These are phyloP conservation scores for Ceriops tagal DNA, from an alignment of 345 rosid genomes.

Conservation along the genomic window DNA sequence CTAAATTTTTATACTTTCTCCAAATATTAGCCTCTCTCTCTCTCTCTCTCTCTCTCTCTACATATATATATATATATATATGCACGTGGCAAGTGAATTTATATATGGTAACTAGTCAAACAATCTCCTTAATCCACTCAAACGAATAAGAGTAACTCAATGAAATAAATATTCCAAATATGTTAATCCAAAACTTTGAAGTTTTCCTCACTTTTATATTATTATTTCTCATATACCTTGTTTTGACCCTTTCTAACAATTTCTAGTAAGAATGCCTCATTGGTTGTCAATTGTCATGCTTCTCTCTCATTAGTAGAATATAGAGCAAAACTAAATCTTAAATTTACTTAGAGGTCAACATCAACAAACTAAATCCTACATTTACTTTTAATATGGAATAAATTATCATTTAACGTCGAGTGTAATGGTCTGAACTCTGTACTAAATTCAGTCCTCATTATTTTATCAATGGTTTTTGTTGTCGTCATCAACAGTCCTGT, in stretches of 20 bases:
- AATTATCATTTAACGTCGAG: constrained; percentile 9
- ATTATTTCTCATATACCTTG: neutral
- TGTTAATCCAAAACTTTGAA: too few relatives aligned
- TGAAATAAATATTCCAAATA: too few relatives aligned
- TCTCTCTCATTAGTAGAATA: constrained; percentile 12
- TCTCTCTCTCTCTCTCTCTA: too few relatives aligned
- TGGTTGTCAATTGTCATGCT: neutral
- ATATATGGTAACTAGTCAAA: too few relatives aligned
- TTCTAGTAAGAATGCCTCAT: neutral
- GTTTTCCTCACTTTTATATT: too few relatives aligned
- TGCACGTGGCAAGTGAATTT: too few relatives aligned
- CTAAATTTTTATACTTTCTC: neutral
- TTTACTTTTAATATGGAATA: constrained; percentile 19
- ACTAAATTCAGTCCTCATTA: neutral
- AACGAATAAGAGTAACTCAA: too few relatives aligned
- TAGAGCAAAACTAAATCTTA: constrained; percentile 15
- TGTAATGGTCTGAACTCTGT: neutral
- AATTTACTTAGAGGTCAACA: constrained; percentile 19
- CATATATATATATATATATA: too few relatives aligned
- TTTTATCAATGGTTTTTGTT: neutral
- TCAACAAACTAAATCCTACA: constrained; percentile 13
- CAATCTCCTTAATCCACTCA: too few relatives aligned
- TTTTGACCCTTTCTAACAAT: neutral
- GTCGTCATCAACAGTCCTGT: neutral
- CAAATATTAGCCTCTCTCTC: neutral